These are phyloP conservation scores for Lotmaria passim DNA, from an alignment of 208 protist species.

Conservation along the genomic window DNA sequence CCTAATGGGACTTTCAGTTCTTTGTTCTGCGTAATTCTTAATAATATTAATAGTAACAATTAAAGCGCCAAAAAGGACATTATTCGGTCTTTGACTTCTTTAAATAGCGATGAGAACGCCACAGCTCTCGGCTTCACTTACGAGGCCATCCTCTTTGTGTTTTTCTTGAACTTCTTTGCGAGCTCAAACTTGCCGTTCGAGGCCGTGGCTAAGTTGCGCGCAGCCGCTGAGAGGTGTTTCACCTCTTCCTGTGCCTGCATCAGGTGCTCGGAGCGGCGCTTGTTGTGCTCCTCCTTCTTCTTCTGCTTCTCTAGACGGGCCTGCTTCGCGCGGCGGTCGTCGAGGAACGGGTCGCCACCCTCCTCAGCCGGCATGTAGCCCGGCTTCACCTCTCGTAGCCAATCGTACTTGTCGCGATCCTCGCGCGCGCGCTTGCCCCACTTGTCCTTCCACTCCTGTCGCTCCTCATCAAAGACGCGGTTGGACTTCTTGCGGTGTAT, in stretches of 20 bases:
- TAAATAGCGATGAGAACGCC: too few species aligned
- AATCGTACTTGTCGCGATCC: constrained; percentile 91
- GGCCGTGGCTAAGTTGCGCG: constrained; percentile 80
- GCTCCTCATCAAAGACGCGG: constrained; percentile 90
- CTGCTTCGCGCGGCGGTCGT: constrained; percentile 86
- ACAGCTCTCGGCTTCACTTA: constrained; percentile 26
- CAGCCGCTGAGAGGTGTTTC: constrained; percentile 73
- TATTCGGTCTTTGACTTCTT: neutral
- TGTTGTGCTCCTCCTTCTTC: constrained; percentile 93
- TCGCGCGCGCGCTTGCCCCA: constrained; percentile 93
- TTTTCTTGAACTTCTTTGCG: constrained; percentile 68
- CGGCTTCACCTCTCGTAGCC: constrained; percentile 91
- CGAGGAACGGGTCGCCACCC: constrained; percentile 93
- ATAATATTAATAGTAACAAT: too few species aligned
- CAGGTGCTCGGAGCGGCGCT: constrained; percentile 80
- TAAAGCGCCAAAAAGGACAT: too few species aligned
- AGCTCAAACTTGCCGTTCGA: constrained; percentile 94
- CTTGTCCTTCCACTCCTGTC: constrained; percentile 92
- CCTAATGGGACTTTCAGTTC: too few species aligned
- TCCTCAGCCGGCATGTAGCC: constrained; percentile 86
- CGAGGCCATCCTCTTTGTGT: constrained; percentile 48
- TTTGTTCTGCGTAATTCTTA: too few species aligned
- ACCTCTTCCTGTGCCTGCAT: constrained; percentile 78
- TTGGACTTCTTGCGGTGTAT: constrained; percentile 90
- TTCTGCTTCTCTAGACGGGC: constrained; percentile 84